A percentile compares a stretch with the other conserved stretches of the same genome.
Conservation (phyloP, 768 basidiomycete genomes). For the Auricularia cornea region DNA sequence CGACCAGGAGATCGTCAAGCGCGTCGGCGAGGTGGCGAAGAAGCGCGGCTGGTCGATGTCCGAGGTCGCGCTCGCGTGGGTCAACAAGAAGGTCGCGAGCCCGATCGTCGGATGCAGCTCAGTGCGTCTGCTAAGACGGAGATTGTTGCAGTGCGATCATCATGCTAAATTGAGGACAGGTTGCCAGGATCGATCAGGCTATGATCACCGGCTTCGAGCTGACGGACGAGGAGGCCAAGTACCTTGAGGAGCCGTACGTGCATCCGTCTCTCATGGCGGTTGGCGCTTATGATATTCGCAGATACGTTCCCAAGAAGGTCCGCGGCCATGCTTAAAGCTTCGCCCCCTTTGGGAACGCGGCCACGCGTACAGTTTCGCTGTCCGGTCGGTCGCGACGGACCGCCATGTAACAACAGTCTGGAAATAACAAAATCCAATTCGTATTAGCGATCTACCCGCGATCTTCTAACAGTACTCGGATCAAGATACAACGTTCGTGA, state of each 20-base stretch:
- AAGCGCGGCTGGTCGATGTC: conserved; percentile 35
- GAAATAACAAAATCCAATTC: no score
- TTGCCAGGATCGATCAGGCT: conserved; percentile 19
- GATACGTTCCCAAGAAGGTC: conserved; percentile 9
- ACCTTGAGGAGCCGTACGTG: conserved; percentile 23
- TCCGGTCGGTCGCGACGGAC: no score
- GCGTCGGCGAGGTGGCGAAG: conserved; percentile 34
- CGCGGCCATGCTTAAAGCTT: conserved; percentile 6
- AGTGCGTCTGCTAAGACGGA: conserved; percentile 7
- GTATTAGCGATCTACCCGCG: no score
- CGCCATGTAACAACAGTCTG: no score
- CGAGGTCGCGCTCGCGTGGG: conserved; percentile 39
- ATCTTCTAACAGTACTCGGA: no score
- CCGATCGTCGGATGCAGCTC: conserved; percentile 37
- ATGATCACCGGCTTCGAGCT: conserved; percentile 19
- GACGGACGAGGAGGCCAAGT: conserved; percentile 22
- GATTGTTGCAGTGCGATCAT: neutral
- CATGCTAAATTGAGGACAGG: neutral
- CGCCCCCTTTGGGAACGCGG: neutral
- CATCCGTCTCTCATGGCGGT: neutral
- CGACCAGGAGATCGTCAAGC: conserved; percentile 28
- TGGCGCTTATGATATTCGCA: neutral
- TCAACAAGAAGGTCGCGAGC: conserved; percentile 30
- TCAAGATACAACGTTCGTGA: no score
- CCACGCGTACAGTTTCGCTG: no score